phyloP scores from a whole-genome alignment of 1,284 basidiomycete genomes.

The Sanghuangporus sanghuang region DNA sequence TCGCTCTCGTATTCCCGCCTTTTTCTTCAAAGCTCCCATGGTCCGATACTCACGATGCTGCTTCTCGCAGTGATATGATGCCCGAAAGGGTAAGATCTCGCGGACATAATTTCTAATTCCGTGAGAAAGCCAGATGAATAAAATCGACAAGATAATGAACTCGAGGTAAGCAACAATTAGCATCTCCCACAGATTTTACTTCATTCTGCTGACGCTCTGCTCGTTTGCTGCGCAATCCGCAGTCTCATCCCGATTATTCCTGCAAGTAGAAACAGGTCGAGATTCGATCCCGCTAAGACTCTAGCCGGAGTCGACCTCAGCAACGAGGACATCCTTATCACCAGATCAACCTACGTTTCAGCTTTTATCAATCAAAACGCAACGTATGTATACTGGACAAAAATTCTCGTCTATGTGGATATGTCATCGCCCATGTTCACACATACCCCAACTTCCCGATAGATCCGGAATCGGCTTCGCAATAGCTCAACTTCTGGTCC shows the following conservation, averaged over 20 bases:
- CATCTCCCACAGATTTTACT: no score
- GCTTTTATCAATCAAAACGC: neutral
- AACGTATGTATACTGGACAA: no score
- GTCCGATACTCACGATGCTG: no score
- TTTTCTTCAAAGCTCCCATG: no score
- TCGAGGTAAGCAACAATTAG: no score
- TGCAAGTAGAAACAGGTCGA: neutral
- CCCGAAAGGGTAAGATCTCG: no score
- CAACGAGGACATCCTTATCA: neutral
- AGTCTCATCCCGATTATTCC: neutral
- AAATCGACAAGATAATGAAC: no score
- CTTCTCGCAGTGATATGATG: no score
- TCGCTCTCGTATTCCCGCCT: no score
- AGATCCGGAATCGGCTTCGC: conserved; percentile 13
- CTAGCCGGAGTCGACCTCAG: conserved; percentile 1
- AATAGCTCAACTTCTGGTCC: conserved; percentile 24
- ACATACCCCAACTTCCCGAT: neutral
- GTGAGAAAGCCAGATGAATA: no score
- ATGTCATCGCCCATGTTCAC: neutral
- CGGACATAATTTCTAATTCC: no score
- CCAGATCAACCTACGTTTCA: conserved; percentile 3
- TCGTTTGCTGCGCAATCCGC: neutral
- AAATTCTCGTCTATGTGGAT: no score
- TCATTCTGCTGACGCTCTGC: neutral
- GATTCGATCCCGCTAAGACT: conserved; percentile 4